Percentiles rank a stretch among this genome's conserved stretches.
phyloP scores from a whole-genome alignment of 768 basidiomycete species.

The Boletales sp. region DNA sequence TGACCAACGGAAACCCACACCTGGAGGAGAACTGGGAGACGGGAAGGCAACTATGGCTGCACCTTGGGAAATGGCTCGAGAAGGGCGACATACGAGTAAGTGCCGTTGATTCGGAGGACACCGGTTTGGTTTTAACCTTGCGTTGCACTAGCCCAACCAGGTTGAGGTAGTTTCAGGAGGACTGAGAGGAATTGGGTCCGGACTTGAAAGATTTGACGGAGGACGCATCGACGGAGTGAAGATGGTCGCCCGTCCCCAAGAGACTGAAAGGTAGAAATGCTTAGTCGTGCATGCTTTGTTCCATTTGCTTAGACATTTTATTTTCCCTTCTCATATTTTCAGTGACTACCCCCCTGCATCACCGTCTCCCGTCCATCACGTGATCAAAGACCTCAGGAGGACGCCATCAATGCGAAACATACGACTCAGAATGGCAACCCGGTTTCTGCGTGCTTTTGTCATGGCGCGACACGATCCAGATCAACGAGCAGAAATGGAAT shows the following conservation, averaged over 20 bases:
- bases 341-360: slow-evolving; percentile 22
- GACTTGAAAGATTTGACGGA: slow-evolving; percentile 38
- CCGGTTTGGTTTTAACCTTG: background rate
- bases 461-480: slow-evolving; percentile 29
- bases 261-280: slow-evolving; percentile 36
- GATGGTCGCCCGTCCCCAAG: slow-evolving; percentile 42
- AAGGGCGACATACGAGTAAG: slow-evolving; percentile 31
- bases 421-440: slow-evolving; percentile 29
- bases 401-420: slow-evolving; percentile 31
- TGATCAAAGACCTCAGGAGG: slow-evolving; percentile 24
- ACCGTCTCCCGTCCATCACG: slow-evolving; percentile 13
- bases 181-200: slow-evolving; percentile 39
- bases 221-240: slow-evolving; percentile 44
- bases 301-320: slow-evolving; percentile 23
- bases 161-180: slow-evolving; percentile 41
- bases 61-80: slow-evolving; percentile 28
- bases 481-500: slow-evolving; percentile 25
- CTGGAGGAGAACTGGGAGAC: slow-evolving; percentile 32
- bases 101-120: background rate
- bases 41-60: slow-evolving; percentile 28
- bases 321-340: slow-evolving; percentile 12
- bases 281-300: slow-evolving; percentile 15
- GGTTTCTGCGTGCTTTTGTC: slow-evolving; percentile 28
- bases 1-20: slow-evolving; percentile 32
- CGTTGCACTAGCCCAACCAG: slow-evolving; percentile 37